Percentiles rank a stretch among this genome's conserved stretches.
Evolutionary conservation across 176 grass and related monocot genomes (phyloP).

Genomic region (Thinopyrum elongatum): DNA sequence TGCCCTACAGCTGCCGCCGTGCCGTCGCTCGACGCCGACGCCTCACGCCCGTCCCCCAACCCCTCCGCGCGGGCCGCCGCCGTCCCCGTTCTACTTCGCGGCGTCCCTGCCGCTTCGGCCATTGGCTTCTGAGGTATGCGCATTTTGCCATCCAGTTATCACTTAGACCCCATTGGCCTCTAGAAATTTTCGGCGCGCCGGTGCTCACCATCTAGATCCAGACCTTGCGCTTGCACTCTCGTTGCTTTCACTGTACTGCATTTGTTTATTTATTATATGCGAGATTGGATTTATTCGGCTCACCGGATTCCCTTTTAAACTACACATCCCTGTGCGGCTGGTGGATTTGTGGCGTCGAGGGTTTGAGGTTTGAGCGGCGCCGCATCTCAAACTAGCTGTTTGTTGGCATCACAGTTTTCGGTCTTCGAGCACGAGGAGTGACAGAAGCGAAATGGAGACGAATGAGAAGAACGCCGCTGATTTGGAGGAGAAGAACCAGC

Average conservation of each 20-base stretch:
- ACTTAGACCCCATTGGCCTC: not conserved
- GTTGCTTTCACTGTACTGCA: slow-evolving; percentile 17
- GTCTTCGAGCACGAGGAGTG: not conserved
- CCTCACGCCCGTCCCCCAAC: not conserved
- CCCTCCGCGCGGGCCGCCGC: not conserved
- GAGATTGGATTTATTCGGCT: not conserved
- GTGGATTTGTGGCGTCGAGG: slow-evolving; percentile 20
- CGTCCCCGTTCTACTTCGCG: not conserved
- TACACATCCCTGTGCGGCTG: not conserved
- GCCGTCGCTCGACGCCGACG: not conserved
- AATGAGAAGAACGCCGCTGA: slow-evolving; percentile 32
- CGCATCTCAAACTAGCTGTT: slow-evolving; percentile 18
- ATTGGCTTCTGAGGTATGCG: not conserved
- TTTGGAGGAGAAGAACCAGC: slow-evolving; percentile 48
- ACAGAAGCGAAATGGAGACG: slow-evolving; percentile 37
- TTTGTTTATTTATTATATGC: not conserved
- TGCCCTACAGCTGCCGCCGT: not conserved
- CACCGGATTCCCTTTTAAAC: not conserved
- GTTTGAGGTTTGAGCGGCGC: not conserved
- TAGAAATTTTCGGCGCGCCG: not conserved
- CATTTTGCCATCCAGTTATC: not conserved
- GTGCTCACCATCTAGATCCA: slow-evolving; percentile 1
- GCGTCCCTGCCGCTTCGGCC: not conserved
- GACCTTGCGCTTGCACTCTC: not conserved
- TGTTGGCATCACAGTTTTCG: not conserved